Percentiles rank a stretch among this genome's conserved stretches.
Conservation (phyloP, 805 yeast species). For the Ogataea glucozyma region DNA sequence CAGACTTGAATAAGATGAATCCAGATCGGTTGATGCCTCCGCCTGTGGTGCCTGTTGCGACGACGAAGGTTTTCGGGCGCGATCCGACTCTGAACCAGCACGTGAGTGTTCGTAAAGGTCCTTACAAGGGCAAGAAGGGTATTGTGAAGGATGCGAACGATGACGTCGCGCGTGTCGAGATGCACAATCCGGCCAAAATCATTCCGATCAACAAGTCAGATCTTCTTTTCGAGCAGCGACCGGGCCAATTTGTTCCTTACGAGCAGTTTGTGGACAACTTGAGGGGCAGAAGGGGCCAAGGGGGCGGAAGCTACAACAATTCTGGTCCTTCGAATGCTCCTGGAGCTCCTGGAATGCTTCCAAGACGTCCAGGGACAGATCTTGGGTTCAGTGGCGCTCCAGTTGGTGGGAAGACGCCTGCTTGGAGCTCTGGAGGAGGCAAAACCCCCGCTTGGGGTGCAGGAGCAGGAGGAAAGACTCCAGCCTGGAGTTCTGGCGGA, state of each 20-base stretch:
- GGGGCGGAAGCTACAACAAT: too few relatives aligned
- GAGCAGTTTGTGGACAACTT: conserved; percentile 63
- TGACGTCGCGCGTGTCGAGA: conserved; percentile 85
- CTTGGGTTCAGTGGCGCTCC: not conserved
- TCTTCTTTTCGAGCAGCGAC: conserved; percentile 67
- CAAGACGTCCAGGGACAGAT: conserved; percentile 12
- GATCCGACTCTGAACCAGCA: conserved; percentile 80
- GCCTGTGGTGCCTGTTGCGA: conserved; percentile 51
- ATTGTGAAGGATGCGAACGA: conserved; percentile 93
- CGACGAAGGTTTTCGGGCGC: conserved; percentile 64
- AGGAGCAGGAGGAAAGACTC: conserved; percentile 50
- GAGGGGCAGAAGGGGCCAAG: conserved; percentile 40
- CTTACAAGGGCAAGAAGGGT: conserved; percentile 93
- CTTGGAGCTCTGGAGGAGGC: conserved; percentile 37
- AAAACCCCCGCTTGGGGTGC: conserved; percentile 37
- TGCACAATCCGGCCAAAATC: conserved; percentile 88
- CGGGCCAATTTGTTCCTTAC: conserved; percentile 72
- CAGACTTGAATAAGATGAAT: conserved; percentile 83
- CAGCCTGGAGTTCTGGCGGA: conserved; percentile 46
- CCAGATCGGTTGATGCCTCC: conserved; percentile 71
- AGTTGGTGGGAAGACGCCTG: conserved; percentile 45
- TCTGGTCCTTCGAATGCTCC: too few relatives aligned
- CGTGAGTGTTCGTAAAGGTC: conserved; percentile 86
- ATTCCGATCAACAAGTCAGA: conserved; percentile 80
- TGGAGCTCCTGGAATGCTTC: conserved; percentile 1